Evolutionary conservation across 2,329 filamentous ascomycete species (phyloP), one percentile per base, ranked within the genome.

Genomic region (Westerdykella aurantiaca): DNA sequence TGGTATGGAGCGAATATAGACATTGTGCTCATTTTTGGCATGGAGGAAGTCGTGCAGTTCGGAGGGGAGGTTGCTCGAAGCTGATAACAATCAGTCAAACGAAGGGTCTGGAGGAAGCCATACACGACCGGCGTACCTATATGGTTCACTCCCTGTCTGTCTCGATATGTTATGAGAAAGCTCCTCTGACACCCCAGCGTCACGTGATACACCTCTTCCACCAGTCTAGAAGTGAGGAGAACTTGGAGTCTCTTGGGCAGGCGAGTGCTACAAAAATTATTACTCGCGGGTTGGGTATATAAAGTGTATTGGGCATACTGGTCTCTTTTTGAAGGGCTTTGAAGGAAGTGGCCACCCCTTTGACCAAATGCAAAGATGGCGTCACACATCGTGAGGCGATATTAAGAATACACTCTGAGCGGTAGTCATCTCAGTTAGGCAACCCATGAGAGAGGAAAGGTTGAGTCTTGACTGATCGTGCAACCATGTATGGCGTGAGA

Each of bases 81-180:
- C 56, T 43, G 33, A 2, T 22, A 11, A 17, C 5, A 25, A 17
- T 42, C 29, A 18, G 5, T 37, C 38, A 25, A 37, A 29, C 34
- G 17, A 22, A 37, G 14, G 16, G 17, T 9, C 3, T 35, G 3
- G n/a, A 9, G 33, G 31, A 13, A 16, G 17, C 6, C n/a, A 6
- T 35, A 37, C n/a, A 13, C 17, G 25, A 29, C 22, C 40, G 13
- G 42, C n/a, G 2, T 48, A 57, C 54, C 46, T 11, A 63, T 56
- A 14, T 50, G 57, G 34, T 64, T 56, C 22, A 44, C 43, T 5
- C 56, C 57, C 9, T 46, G 35, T 12, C 37, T 44, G 31, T 64
- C 60, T 12, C 58, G 57, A 55, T 57, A 67, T n/a, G 56, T 64
- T 17, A 67, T 37, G 13, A 66, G 44, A 45, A 64, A 66, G 47